Base-by-base conservation (phyloP, 345 rosid species). In the Durio zibethinus region DNA sequence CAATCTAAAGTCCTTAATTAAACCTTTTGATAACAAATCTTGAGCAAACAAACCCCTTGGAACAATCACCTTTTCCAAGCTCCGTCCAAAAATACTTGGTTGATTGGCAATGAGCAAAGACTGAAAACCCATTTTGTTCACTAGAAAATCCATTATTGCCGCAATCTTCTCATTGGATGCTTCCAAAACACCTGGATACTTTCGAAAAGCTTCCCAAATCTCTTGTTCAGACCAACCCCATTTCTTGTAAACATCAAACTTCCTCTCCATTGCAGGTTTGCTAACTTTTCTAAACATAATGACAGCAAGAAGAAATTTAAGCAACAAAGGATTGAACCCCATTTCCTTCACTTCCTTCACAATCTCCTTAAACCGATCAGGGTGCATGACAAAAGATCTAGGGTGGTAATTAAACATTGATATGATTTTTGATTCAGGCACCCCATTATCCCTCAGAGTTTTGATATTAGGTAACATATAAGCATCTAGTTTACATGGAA, bases 171-270 rank as follows among this genome's bases (percentile, higher is more conserved):
- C 64, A 2, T 16, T 35, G 0, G 79, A 75, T 0, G 20, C 0
- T 0, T 1, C 4, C 69, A 78, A 7, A 68, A 52, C 40, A 60
- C 64, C 0, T 0, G 81, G 77, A 69, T 36, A 2, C 42, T 20
- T 53, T 14, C 14, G 1, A 43, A 84, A 84, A 9, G 80, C 81
- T 11, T 52, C 5, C 23, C 42, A 8, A 42, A 78, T 20, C 45
- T 78, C 84, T 33, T 76, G 79, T 20, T 78, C 77, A 0, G 82
- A 79, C 79, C 48, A 82, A 59, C 82, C 89, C 85, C 85, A 86
- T 20, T 27, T 73, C 81, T 36, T 80, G 4, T 35, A 75, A 56
- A 25, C 35, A 27, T 60, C 36, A 4, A 84, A 2, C 71, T 77
- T 78, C 70, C 31, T 75, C 42, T 54, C 72, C 87, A 85, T 76